Evolutionary conservation across 1,284 basidiomycete genomes (phyloP).

Genomic region (Boletus mariae): DNA sequence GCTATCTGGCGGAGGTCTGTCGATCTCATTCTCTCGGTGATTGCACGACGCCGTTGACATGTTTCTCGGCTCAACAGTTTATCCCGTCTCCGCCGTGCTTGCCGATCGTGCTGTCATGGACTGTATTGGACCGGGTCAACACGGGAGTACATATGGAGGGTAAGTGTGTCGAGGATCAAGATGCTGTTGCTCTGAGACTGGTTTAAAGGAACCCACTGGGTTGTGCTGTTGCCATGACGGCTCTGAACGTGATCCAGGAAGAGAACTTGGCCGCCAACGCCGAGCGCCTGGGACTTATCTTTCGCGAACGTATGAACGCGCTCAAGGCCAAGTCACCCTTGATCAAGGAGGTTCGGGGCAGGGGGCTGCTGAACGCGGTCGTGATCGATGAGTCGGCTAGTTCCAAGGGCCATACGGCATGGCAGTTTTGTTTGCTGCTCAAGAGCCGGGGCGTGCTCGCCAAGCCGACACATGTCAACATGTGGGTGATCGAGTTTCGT

Average conservation of each 20-base stretch:
- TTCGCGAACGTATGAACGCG: constrained; percentile 65
- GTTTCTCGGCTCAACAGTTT: constrained; percentile 51
- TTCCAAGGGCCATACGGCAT: constrained; percentile 77
- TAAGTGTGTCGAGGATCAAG: constrained; percentile 33
- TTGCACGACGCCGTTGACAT: constrained; percentile 10
- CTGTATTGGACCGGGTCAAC: constrained; percentile 94
- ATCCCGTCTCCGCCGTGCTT: constrained; percentile 94
- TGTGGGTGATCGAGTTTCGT: constrained; percentile 49
- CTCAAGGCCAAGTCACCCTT: constrained; percentile 61
- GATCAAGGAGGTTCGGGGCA: constrained; percentile 74
- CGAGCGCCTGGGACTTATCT: constrained; percentile 73
- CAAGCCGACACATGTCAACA: constrained; percentile 95
- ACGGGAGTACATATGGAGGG: constrained; percentile 96
- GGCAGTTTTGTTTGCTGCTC: constrained; percentile 93
- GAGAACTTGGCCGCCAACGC: constrained; percentile 85
- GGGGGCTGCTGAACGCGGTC: constrained; percentile 90
- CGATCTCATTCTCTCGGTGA: constrained; percentile 3
- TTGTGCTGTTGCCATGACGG: constrained; percentile 91
- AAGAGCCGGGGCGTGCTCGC: constrained; percentile 89
- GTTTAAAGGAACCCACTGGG: constrained; percentile 82
- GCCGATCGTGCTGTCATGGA: constrained; percentile 91
- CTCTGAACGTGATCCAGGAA: constrained; percentile 83
- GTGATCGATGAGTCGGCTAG: constrained; percentile 88
- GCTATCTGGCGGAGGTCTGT: constrained; percentile 83
- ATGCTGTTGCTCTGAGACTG: neutral